phyloP scores from a whole-genome alignment of 305 asterid species.

The Rubia peregrina region DNA sequence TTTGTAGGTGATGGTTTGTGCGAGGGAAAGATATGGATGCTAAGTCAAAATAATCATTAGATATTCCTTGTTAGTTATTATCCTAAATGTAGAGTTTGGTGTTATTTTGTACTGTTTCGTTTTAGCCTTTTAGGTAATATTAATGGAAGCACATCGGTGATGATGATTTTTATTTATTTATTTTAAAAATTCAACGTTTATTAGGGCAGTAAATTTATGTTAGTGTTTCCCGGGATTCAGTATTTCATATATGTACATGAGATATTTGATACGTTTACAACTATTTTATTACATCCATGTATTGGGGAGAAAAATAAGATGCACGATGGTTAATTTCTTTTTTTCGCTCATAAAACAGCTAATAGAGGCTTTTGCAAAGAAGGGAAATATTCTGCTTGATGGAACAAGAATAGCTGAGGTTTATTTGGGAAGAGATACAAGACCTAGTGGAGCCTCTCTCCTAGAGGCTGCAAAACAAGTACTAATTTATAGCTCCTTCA shows the following conservation, averaged over 20 bases:
- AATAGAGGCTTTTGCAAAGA: constrained; percentile 52
- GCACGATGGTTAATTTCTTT: background rate
- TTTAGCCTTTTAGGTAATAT: background rate
- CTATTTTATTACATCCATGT: background rate
- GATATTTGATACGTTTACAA: background rate
- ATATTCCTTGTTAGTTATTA: background rate
- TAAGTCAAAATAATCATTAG: background rate
- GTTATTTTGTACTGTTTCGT: background rate
- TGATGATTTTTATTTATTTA: background rate
- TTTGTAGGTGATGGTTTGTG: background rate
- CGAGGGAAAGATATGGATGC: background rate
- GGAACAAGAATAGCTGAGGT: constrained; percentile 43
- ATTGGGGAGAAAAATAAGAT: too few species aligned
- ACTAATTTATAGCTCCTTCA: constrained; percentile 8
- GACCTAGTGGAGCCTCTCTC: constrained; percentile 81
- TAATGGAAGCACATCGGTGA: background rate
- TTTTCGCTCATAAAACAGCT: constrained; percentile 38
- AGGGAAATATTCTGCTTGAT: constrained; percentile 51
- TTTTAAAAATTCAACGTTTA: too few species aligned
- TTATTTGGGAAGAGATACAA: constrained; percentile 76
- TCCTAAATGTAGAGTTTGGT: background rate
- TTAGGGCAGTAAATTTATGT: background rate
- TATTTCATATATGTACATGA: background rate
- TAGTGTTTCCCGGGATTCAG: background rate
- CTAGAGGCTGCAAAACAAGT: constrained; percentile 71